A percentile compares a stretch with the other conserved stretches of the same genome.
Evolutionary conservation across 768 basidiomycete genomes (phyloP).

Genomic region (Amanita polypyramis): DNA sequence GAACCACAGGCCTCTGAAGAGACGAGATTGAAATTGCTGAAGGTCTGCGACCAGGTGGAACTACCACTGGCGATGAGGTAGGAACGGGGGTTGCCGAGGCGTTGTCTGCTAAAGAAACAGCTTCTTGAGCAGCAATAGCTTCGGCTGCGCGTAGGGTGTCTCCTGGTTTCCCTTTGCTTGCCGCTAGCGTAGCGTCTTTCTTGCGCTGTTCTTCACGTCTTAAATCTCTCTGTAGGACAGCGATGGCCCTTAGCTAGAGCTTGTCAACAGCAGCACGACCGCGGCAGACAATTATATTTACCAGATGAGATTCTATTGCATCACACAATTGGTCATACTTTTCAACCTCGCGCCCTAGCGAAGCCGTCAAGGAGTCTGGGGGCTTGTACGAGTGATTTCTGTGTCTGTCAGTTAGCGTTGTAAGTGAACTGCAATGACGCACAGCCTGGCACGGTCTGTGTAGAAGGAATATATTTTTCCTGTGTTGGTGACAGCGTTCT

Average conservation of each 20-base stretch:
- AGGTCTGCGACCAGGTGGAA: conserved; percentile 39
- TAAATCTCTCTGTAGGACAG: conserved; percentile 62
- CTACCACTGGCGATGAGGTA: conserved; percentile 21
- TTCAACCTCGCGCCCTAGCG: conserved; percentile 65
- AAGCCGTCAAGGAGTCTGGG: conserved; percentile 51
- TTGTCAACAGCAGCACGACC: neutral
- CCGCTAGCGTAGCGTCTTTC: conserved; percentile 15
- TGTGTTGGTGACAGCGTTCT: conserved; percentile 62
- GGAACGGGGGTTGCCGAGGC: neutral
- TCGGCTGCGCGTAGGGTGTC: conserved; percentile 1
- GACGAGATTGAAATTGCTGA: conserved; percentile 78
- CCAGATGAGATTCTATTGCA: conserved; percentile 62
- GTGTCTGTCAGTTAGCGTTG: neutral
- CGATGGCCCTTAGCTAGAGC: conserved; percentile 55
- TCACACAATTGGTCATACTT: conserved; percentile 77
- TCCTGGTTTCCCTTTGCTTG: conserved; percentile 15
- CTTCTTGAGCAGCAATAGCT: neutral
- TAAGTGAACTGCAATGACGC: conserved; percentile 14
- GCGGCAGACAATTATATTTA: conserved; percentile 20
- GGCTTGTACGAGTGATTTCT: conserved; percentile 44
- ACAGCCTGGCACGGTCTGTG: conserved; percentile 56
- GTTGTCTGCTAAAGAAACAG: conserved; percentile 1
- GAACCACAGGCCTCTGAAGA: conserved; percentile 59
- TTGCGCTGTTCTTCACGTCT: conserved; percentile 48
- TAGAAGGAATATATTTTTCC: conserved; percentile 66